Evolutionary conservation across 2,329 filamentous ascomycete species (phyloP), one percentile per base, ranked within the genome.

Genomic region (Scedosporium dehoogii): DNA sequence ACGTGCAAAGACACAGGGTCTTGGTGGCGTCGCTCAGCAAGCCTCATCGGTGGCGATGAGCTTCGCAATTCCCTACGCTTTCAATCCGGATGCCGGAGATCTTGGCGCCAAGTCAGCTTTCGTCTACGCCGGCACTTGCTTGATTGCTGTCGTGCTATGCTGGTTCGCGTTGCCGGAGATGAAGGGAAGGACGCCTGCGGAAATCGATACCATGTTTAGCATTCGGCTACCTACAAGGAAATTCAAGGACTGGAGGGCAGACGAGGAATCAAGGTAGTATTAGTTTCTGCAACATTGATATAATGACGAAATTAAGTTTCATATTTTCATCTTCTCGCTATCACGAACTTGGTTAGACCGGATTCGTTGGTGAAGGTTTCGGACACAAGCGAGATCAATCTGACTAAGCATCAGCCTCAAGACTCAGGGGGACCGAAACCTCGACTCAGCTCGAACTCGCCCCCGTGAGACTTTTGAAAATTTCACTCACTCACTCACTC

Each of bases 81-180:
- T 76, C 6, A 76, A 76, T 56, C 74, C 73, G 0, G 74, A 75
- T 38, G 66, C 73, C 38, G 74, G 64, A 3, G 71, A 76, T 48
- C 65, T 77, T 2, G 71, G 70, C 38, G 75, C 72, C 58, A 76
- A 76, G 64, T 72, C 75, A 7, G 74, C 75, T 0, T 75, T 76
- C 23, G 67, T 76, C 5, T 76, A 75, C 64, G 70, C 72, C 14
- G 72, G 71, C 1, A 64, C 3, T 68, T 76, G 74, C 65, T 63
- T 72, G 2, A 61, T 75, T 1, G 71, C 73, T 18, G 69, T 74
- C 2, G 62, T 71, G 1, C 56, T 76, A 0, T 74, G 76, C 0
- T 85, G 74, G 71, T 70, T 75, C 10, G 71, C 73, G 42, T 71
- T 85, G 0, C 82, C 83, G 0, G 82, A 85, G 67, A 83, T 82